These are phyloP conservation scores for Pontederia crassipes DNA, from an alignment of 176 grass and related monocot species.

Conservation along the genomic window DNA sequence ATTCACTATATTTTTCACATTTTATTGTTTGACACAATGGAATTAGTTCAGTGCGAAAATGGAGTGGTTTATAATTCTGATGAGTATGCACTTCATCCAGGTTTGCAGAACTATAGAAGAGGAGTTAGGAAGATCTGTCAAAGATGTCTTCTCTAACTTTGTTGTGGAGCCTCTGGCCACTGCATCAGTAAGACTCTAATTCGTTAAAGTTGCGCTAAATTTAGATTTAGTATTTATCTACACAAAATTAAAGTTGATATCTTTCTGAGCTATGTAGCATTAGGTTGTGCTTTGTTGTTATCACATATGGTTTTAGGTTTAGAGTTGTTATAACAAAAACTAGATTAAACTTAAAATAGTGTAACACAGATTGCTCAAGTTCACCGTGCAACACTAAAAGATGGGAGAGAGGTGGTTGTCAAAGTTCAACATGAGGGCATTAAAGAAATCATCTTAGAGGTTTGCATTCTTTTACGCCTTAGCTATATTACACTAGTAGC, in stretches of 20 bases:
- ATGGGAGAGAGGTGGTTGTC: slow-evolving; percentile 88
- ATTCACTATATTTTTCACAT: background rate
- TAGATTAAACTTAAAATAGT: slow-evolving; percentile 6
- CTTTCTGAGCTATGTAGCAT: too few species aligned
- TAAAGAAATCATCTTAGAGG: slow-evolving; percentile 97
- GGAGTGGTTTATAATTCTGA: background rate
- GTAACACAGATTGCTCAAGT: slow-evolving; percentile 85
- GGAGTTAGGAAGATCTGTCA: slow-evolving; percentile 70
- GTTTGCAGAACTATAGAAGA: slow-evolving; percentile 75
- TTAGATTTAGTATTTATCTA: background rate
- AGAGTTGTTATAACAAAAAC: too few species aligned
- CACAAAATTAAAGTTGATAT: too few species aligned
- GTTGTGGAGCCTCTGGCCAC: slow-evolving; percentile 77
- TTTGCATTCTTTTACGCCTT: slow-evolving; percentile 30
- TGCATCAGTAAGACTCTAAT: slow-evolving; percentile 62
- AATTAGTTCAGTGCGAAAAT: too few species aligned
- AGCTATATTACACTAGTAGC: slow-evolving; percentile 1
- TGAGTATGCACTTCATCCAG: slow-evolving; percentile 17
- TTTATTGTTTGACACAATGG: too few species aligned
- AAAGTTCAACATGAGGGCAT: slow-evolving; percentile 94
- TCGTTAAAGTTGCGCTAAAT: background rate
- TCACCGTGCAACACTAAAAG: slow-evolving; percentile 71
- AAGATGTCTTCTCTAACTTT: slow-evolving; percentile 74
- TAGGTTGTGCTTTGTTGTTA: too few species aligned
- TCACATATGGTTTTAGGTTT: too few species aligned